Percentiles rank a stretch among this genome's conserved stretches.
Evolutionary conservation across 2,329 filamentous ascomycete genomes (phyloP).

Genomic region (Magnaporthiopsis incrustans): DNA sequence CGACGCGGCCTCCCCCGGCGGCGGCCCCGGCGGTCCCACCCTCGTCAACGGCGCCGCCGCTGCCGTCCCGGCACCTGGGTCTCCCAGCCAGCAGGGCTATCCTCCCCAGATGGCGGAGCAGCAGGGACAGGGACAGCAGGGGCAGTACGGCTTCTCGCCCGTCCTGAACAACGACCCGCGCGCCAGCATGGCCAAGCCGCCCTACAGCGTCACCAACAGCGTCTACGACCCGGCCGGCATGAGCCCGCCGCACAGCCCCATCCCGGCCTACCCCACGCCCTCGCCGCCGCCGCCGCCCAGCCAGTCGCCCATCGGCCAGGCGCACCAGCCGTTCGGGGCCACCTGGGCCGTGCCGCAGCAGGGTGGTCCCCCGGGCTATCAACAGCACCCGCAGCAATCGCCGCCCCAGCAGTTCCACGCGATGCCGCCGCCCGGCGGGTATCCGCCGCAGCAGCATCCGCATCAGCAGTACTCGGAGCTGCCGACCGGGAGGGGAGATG

Average conservation of each 20-base stretch:
- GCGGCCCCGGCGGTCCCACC: too few relatives aligned
- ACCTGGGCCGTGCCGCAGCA: conserved; percentile 6
- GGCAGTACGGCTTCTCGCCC: conserved; percentile 11
- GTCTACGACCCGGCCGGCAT: conserved; percentile 9
- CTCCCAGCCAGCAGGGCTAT: conserved; percentile 8
- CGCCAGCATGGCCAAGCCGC: conserved; percentile 16
- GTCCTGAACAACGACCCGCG: conserved; percentile 12
- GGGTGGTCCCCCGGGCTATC: background rate
- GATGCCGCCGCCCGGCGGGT: conserved; percentile 2
- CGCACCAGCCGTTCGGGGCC: conserved; percentile 7
- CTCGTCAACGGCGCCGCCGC: conserved; percentile 7
- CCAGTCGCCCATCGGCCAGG: conserved; percentile 6
- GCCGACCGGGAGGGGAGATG: conserved; percentile 20
- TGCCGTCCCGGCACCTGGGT: conserved; percentile 8
- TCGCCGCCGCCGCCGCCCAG: conserved; percentile 3
- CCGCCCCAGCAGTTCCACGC: background rate
- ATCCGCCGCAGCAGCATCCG: background rate
- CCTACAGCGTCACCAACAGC: conserved; percentile 10
- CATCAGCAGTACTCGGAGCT: conserved; percentile 19
- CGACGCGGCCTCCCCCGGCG: too few relatives aligned
- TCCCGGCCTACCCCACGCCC: conserved; percentile 9
- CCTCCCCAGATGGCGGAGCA: conserved; percentile 13
- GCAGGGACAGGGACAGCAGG: conserved; percentile 4
- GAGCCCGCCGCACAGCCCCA: conserved; percentile 16
- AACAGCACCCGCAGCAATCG: background rate